These are phyloP conservation scores for Sugiyamaella novakii DNA, from an alignment of 1,139 yeast species.

Conservation along the genomic window DNA sequence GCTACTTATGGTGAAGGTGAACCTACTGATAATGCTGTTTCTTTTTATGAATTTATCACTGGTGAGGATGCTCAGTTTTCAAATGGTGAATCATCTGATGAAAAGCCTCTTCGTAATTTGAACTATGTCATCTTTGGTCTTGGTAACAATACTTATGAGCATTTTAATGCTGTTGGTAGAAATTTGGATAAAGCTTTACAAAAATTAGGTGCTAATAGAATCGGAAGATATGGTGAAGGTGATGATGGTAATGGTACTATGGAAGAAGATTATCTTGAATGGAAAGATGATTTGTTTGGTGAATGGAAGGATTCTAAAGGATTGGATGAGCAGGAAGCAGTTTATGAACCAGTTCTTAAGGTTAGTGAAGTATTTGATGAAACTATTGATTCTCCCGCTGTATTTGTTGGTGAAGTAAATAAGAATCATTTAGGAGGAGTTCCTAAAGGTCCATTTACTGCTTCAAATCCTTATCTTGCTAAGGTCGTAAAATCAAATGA, in stretches of 20 bases:
- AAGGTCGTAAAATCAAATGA: slow-evolving; percentile 64
- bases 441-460: slow-evolving; percentile 77
- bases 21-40: slow-evolving; percentile 90
- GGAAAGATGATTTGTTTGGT: slow-evolving; percentile 83
- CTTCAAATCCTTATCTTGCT: slow-evolving; percentile 81
- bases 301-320: slow-evolving; percentile 64
- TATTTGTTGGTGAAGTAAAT: slow-evolving; percentile 86
- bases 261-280: slow-evolving; percentile 90
- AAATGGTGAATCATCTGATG: slow-evolving; percentile 49
- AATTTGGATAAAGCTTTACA: slow-evolving; percentile 54
- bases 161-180: slow-evolving; percentile 81
- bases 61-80: slow-evolving; percentile 42
- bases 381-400: slow-evolving; percentile 47
- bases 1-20: slow-evolving; percentile 99
- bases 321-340: slow-evolving; percentile 73
- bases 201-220: slow-evolving; percentile 66
- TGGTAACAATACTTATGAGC: slow-evolving; percentile 92
- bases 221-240: slow-evolving; percentile 83
- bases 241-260: slow-evolving; percentile 94
- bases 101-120: slow-evolving; percentile 62
- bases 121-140: slow-evolving; percentile 80
- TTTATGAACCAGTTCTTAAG: slow-evolving; percentile 72
- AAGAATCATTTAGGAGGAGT: slow-evolving; percentile 55
- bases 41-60: slow-evolving; percentile 54
- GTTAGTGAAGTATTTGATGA: slow-evolving; percentile 43